Conservation (phyloP, 2,329 filamentous ascomycete genomes). For the Fusarium burgessii region DNA sequence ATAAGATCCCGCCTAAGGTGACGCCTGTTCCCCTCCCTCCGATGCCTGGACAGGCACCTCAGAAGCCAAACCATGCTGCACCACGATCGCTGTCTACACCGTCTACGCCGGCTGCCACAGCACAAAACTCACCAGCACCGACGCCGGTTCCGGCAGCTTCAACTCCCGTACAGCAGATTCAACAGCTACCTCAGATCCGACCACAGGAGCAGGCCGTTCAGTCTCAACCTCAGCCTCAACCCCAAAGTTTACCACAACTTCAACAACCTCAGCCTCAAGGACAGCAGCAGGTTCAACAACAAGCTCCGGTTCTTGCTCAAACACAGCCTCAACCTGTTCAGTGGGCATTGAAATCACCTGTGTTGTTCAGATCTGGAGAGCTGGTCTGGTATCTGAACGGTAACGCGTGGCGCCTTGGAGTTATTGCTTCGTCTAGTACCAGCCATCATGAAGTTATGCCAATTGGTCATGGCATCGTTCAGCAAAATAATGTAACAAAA, state of each 20-base stretch:
- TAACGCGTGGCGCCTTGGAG: slow-evolving; percentile 61
- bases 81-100: slow-evolving; percentile 49
- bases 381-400: slow-evolving; percentile 64
- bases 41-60: slow-evolving; percentile 49
- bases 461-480: slow-evolving; percentile 54
- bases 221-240: slow-evolving; percentile 29
- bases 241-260: slow-evolving; percentile 19
- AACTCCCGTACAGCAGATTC: slow-evolving; percentile 24
- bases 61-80: slow-evolving; percentile 48
- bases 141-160: slow-evolving; percentile 24
- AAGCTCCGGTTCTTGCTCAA: slow-evolving; percentile 37
- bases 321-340: slow-evolving; percentile 35
- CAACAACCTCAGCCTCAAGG: slow-evolving; percentile 17
- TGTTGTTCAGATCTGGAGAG: slow-evolving; percentile 62
- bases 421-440: slow-evolving; percentile 53
- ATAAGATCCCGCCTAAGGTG: slow-evolving; percentile 48
- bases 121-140: slow-evolving; percentile 36
- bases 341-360: slow-evolving; percentile 52
- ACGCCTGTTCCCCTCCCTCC: slow-evolving; percentile 54
- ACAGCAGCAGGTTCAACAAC: slow-evolving; percentile 37
- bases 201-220: slow-evolving; percentile 22
- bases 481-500: slow-evolving; percentile 55
- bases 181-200: slow-evolving; percentile 21
- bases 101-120: slow-evolving; percentile 31
- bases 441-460: slow-evolving; percentile 56